Evolutionary conservation across 345 rosid genomes (phyloP), one percentile per base, ranked within the genome.

Genomic region (Litchi chinensis): DNA sequence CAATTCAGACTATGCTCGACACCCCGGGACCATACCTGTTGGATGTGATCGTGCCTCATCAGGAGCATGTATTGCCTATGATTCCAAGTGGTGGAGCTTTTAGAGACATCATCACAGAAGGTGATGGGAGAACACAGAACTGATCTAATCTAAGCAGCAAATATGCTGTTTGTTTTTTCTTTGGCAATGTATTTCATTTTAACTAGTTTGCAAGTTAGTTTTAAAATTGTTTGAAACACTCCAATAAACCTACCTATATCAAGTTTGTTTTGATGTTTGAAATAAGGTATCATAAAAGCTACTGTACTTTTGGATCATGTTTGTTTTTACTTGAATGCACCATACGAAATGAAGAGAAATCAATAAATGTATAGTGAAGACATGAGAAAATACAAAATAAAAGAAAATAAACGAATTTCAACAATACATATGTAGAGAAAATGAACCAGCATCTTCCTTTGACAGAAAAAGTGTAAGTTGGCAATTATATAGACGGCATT

Each of bases 1-100:
- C 98, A 73, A 86, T 94, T 44, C 91, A 93, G 87, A 90, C 75
- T 60, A 94, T 96, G 99, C 39, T 96, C 88, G 93, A 93, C 77
- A 93, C 98, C 4, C 98, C 97, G 0, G 99, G 98, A 75, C 98
- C 98, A 0, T 97, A 89, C 84, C 78, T 94, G 80, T 78, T 97
- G 86, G 98, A 96, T 72, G 98, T 94, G 39, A 90, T 96, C n/a
- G 91, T 93, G 18, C 98, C 98, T 8, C 98, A 93, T 82, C 98
- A 96, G 83, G 99, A 94, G 79, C 99, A 96, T 77, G 99, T 96
- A 24, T 80, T 96, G 71, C 97, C 99, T 62, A 94, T 96, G 99
- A 96, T 93, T 83, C 99, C 99, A 0, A 94, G 98, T 73, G 95
- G 97, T 32, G 98, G 98, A 9, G 91, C 95, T 66, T 96, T 96